A percentile compares a stretch with the other conserved stretches of the same genome.
Conservation (phyloP, 2,329 filamentous ascomycete genomes). For the Colletotrichum limetticola region DNA sequence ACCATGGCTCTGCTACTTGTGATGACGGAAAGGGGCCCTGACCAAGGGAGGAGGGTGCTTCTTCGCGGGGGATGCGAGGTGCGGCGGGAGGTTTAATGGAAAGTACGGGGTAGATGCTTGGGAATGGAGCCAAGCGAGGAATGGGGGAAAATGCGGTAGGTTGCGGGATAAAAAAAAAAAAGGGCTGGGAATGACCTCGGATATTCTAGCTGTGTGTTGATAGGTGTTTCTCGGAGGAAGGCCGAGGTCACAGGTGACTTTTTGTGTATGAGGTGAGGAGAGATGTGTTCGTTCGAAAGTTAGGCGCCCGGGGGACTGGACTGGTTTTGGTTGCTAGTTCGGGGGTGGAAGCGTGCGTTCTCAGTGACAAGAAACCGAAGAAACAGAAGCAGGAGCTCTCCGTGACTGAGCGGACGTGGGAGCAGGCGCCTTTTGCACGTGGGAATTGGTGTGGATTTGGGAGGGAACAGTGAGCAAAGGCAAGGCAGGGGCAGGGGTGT, state of each 20-base stretch:
- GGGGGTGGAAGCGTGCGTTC: conserved; percentile 6
- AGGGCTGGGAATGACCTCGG: conserved; percentile 30
- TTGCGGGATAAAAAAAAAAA: conserved; percentile 33
- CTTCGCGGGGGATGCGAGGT: conserved; percentile 67
- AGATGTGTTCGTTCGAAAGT: neutral
- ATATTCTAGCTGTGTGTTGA: conserved; percentile 31
- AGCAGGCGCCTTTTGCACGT: conserved; percentile 35
- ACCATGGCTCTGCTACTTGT: conserved; percentile 67
- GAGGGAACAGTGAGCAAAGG: conserved; percentile 24
- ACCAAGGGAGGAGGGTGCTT: conserved; percentile 97
- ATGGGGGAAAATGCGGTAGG: conserved; percentile 22
- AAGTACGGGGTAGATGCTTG: conserved; percentile 23
- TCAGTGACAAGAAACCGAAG: conserved; percentile 4
- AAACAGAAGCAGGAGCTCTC: neutral
- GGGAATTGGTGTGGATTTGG: conserved; percentile 30
- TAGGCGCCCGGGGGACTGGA: conserved; percentile 17
- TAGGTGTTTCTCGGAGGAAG: conserved; percentile 25
- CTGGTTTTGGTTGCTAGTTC: neutral
- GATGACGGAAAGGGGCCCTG: conserved; percentile 80
- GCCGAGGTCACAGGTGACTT: conserved; percentile 13
- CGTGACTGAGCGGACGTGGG: conserved; percentile 19
- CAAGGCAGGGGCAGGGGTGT: conserved; percentile 1
- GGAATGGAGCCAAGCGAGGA: conserved; percentile 14
- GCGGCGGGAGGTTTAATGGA: conserved; percentile 28
- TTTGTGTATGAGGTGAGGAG: neutral